Evolutionary conservation across 305 asterid species (phyloP), one percentile per base, ranked within the genome.

Genomic region (Ajuga reptans): DNA sequence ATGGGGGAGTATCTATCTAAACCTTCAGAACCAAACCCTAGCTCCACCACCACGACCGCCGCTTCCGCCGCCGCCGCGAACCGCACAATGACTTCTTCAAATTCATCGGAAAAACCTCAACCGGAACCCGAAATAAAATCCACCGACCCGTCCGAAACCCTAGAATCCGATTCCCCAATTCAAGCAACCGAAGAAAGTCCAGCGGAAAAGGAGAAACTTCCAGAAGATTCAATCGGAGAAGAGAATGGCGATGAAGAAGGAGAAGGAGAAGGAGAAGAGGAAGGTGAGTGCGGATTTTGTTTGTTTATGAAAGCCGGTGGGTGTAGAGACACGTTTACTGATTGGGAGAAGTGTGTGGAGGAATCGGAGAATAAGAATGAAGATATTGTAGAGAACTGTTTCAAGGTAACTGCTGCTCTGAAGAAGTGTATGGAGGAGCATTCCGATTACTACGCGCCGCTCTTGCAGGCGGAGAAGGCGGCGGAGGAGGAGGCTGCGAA

Each of bases 271-370:
- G 89, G 57, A 9, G 84, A 56, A 29, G 89, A 86, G 64, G 86
- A 79, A 51, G 94, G 89, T 0, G 96, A 89, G 70, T 89, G 98
- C 72, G 96, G 95, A 43, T 91, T 91, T 74, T 91, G 98, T 69
- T 77, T 91, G 67, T 91, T 82, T 41, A 91, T 91, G 98, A 91
- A 91, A 67, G 91, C 74, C 4, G 98, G 98, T 34, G 98, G 89
- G 0, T 91, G 96, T 77, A 89, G 45, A 42, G 96, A 89, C 0
- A 55, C 80, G 16, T 91, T 91, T 72, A 66, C 66, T 9, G 94
- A 83, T 1, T 91, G 98, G 98, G 96, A 91, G 62, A 89, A 87
- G 76, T 91, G 98, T 15, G 90, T 91, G 65, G 92, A 85, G 14
- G 94, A 84, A 69, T 89, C 87, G 9, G 98, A 91, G 72, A 81